These are phyloP conservation scores for Metschnikowia cerradonensis DNA, from an alignment of 805 yeast species.

Conservation along the genomic window DNA sequence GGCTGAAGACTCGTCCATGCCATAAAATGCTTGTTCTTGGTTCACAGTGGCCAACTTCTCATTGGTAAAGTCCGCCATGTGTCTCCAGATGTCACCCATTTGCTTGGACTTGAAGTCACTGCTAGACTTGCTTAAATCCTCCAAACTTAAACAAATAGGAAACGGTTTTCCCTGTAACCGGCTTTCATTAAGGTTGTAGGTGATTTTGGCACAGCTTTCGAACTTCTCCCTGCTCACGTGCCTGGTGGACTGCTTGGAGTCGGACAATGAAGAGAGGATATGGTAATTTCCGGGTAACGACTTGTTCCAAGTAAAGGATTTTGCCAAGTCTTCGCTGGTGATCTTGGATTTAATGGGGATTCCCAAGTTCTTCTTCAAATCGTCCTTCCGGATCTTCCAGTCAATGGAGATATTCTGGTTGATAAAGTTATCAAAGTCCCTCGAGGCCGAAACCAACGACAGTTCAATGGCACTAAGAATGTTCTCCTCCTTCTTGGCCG, in stretches of 20 bases:
- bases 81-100: constrained; percentile 69
- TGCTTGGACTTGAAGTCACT: constrained; percentile 66
- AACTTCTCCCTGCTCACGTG: constrained; percentile 52
- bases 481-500: constrained; percentile 74
- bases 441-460: constrained; percentile 65
- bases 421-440: constrained; percentile 77
- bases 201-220: constrained; percentile 68
- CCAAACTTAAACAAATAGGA: constrained; percentile 57
- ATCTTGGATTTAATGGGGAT: constrained; percentile 13
- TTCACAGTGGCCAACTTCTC: constrained; percentile 31
- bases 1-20: constrained; percentile 13
- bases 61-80: constrained; percentile 48
- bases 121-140: constrained; percentile 54
- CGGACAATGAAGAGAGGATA: constrained; percentile 30
- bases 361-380: constrained; percentile 70
- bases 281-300: constrained; percentile 30
- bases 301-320: constrained; percentile 34
- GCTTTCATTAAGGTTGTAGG: constrained; percentile 66
- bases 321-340: constrained; percentile 17
- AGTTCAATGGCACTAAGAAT: constrained; percentile 80
- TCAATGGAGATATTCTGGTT: constrained; percentile 70
- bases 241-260: constrained; percentile 21
- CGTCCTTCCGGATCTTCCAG: constrained; percentile 78
- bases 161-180: constrained; percentile 52
- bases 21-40: constrained; percentile 34